phyloP scores from a whole-genome alignment of 495 filamentous ascomycete genomes.

The Penicillium crystallinum region DNA sequence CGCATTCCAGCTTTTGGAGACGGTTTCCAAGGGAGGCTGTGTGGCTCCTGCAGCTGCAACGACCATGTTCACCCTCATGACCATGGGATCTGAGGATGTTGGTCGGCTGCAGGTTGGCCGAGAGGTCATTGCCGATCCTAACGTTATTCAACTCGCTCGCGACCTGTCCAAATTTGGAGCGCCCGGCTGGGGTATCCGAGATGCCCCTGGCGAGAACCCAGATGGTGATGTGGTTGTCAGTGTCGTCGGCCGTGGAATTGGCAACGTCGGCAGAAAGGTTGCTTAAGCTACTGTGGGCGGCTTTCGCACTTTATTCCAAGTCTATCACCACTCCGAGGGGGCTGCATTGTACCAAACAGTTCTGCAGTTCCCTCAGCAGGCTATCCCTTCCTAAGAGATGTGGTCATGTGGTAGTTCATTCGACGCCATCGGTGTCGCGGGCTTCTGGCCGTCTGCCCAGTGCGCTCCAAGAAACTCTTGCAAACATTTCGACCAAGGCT shows the following conservation, averaged over 20 bases:
- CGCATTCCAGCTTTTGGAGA: slow-evolving; percentile 84
- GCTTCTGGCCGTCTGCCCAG: slow-evolving; percentile 2
- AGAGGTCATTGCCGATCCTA: slow-evolving; percentile 74
- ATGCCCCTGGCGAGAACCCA: slow-evolving; percentile 59
- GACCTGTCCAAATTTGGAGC: slow-evolving; percentile 82
- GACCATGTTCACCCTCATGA: slow-evolving; percentile 83
- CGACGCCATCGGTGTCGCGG: not conserved
- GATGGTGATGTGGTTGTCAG: slow-evolving; percentile 74
- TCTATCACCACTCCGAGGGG: slow-evolving; percentile 1
- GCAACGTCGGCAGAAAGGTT: slow-evolving; percentile 92
- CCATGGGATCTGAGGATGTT: slow-evolving; percentile 81
- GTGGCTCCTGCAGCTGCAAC: slow-evolving; percentile 61
- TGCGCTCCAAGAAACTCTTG: not conserved
- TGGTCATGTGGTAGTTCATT: not conserved
- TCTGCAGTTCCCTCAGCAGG: not conserved
- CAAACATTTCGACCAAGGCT: not conserved
- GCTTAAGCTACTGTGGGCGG: slow-evolving; percentile 48
- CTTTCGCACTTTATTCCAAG: not conserved
- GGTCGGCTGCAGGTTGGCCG: slow-evolving; percentile 57
- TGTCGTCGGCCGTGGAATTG: slow-evolving; percentile 88
- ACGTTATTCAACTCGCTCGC: slow-evolving; percentile 69
- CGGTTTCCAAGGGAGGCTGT: slow-evolving; percentile 75
- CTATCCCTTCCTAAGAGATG: not conserved
- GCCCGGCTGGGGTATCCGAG: slow-evolving; percentile 81
- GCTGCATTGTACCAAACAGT: not conserved